Evolutionary conservation across 805 yeast species (phyloP).

Genomic region (Cyberlindnera mycetangii): DNA sequence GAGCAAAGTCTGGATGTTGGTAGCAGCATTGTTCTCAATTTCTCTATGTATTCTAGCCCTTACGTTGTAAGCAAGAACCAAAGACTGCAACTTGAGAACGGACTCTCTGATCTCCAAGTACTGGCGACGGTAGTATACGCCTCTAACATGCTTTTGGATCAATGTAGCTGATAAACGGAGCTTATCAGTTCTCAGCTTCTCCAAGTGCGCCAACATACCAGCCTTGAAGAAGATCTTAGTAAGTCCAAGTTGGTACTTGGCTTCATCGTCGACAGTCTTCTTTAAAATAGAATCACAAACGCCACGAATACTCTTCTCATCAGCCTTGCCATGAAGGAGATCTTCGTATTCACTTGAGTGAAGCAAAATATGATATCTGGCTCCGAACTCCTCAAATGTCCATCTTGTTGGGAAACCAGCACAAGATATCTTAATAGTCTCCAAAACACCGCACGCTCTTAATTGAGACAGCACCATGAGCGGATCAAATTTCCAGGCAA

Average conservation of each 20-base stretch:
- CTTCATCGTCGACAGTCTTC: constrained; percentile 58
- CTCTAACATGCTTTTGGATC: constrained; percentile 81
- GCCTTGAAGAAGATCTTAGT: constrained; percentile 95
- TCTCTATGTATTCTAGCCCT: constrained; percentile 56
- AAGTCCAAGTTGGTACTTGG: constrained; percentile 84
- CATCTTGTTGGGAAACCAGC: constrained; percentile 98
- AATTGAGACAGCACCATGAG: constrained; percentile 92
- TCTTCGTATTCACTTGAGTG: constrained; percentile 66
- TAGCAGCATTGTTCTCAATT: constrained; percentile 60
- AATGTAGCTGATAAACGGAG: constrained; percentile 73
- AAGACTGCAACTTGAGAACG: constrained; percentile 54
- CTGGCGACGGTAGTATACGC: constrained; percentile 56
- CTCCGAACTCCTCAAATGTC: constrained; percentile 90
- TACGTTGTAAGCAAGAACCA: constrained; percentile 58
- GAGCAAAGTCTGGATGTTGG: constrained; percentile 62
- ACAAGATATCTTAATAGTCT: constrained; percentile 93
- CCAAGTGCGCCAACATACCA: constrained; percentile 91
- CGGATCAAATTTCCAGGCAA: constrained; percentile 94
- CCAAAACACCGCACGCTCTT: constrained; percentile 98
- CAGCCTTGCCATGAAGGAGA: constrained; percentile 49
- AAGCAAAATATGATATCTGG: constrained; percentile 80
- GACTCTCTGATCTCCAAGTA: constrained; percentile 55
- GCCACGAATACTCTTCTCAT: constrained; percentile 55
- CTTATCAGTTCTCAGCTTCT: constrained; percentile 78
- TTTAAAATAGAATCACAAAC: constrained; percentile 67